Evolutionary conservation across 805 yeast species (phyloP).

Genomic region (Suhomyces emberorum): DNA sequence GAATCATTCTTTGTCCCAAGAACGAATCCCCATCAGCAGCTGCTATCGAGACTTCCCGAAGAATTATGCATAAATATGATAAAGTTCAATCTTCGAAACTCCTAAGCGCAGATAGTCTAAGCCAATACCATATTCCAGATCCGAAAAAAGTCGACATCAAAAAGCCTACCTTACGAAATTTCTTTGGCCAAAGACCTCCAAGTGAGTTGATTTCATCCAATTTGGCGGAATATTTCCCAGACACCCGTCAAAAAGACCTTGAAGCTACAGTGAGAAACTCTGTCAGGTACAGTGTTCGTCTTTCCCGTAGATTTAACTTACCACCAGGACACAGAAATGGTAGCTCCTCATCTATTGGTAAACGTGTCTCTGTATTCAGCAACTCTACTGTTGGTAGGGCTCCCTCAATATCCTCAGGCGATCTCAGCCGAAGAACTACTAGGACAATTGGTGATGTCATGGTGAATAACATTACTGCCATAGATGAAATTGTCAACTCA

Average conservation of each 20-base stretch:
- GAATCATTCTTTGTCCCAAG: slow-evolving; percentile 65
- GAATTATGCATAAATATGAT: slow-evolving; percentile 34
- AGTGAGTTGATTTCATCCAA: slow-evolving; percentile 87
- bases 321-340: slow-evolving; percentile 12
- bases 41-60: slow-evolving; percentile 56
- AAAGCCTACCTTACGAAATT: slow-evolving; percentile 35
- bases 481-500: slow-evolving; percentile 42
- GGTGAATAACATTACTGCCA: slow-evolving; percentile 53
- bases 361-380: slow-evolving; percentile 11
- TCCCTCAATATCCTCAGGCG: slow-evolving; percentile 21
- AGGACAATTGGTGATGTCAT: slow-evolving; percentile 65
- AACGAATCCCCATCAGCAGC: slow-evolving; percentile 60
- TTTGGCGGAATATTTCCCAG: slow-evolving; percentile 88
- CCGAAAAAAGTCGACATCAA: slow-evolving; percentile 3
- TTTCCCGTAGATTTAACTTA: slow-evolving; percentile 40
- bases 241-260: slow-evolving; percentile 64
- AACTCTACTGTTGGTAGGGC: slow-evolving; percentile 10
- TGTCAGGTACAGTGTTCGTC: slow-evolving; percentile 69
- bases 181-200: slow-evolving; percentile 91
- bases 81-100: slow-evolving; percentile 12
- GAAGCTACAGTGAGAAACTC: slow-evolving; percentile 82
- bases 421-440: slow-evolving; percentile 11
- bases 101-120: slow-evolving; percentile 9
- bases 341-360: slow-evolving; percentile 9
- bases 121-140: slow-evolving; percentile 24